Evolutionary conservation across 192 early-diverging fungal species (phyloP).

Genomic region (Dimargaris cristalligena): DNA sequence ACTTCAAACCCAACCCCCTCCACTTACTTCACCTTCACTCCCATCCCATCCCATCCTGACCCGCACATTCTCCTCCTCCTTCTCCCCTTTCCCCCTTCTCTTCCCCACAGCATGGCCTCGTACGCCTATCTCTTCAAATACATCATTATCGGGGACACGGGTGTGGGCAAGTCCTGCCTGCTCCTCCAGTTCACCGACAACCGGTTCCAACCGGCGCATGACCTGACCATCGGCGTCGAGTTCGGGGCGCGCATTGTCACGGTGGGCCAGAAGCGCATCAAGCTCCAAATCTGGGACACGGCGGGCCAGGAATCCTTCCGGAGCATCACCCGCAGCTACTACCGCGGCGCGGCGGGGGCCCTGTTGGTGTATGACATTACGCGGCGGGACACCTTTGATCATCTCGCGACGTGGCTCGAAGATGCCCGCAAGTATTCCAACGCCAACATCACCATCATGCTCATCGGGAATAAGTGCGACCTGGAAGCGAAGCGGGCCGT

Average conservation of each 20-base stretch:
- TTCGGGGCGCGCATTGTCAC: constrained; percentile 64
- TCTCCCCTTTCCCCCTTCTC: background rate
- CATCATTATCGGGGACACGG: constrained; percentile 73
- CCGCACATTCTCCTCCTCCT: background rate
- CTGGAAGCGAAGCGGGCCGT: constrained; percentile 66
- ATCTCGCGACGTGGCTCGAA: constrained; percentile 62
- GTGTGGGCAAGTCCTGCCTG: constrained; percentile 66
- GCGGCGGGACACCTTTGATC: constrained; percentile 60
- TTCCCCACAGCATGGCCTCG: constrained; percentile 2
- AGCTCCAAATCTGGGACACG: constrained; percentile 92
- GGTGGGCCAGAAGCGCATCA: constrained; percentile 64
- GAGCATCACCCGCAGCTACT: constrained; percentile 73
- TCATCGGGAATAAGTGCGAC: constrained; percentile 89
- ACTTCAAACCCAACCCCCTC: no score
- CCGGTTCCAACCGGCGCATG: constrained; percentile 62
- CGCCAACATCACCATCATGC: constrained; percentile 71
- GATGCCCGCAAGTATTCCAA: constrained; percentile 82
- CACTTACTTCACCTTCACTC: no score
- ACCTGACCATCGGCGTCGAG: constrained; percentile 73
- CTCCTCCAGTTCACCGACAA: constrained; percentile 70
- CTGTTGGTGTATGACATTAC: constrained; percentile 73
- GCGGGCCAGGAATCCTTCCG: constrained; percentile 76
- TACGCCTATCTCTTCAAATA: constrained; percentile 45
- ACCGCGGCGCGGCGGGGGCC: constrained; percentile 62
- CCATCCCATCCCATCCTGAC: no score